These are phyloP conservation scores for Dactylellina drechsleri DNA, from an alignment of 2,329 filamentous ascomycete species.

Conservation along the genomic window DNA sequence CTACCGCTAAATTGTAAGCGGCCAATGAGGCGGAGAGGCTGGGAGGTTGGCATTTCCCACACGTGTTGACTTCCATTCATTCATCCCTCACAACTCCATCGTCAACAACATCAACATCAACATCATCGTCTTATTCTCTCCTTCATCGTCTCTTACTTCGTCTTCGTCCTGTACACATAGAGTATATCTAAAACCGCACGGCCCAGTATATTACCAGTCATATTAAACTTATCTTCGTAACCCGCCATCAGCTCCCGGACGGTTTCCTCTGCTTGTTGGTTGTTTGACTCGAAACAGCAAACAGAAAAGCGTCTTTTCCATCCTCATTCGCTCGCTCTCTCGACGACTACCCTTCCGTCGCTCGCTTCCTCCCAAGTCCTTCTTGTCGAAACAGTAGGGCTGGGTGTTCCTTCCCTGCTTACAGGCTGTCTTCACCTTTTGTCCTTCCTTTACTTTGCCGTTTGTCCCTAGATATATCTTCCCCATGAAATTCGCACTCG, in stretches of 20 bases:
- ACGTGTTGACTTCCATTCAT: conserved; percentile 2
- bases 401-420: conserved; percentile 8
- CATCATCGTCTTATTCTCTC: no score
- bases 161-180: background rate
- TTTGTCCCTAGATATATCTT: conserved; percentile 8
- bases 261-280: conserved; percentile 1
- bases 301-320: conserved; percentile 19
- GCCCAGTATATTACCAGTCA: no score
- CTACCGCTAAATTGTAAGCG: background rate
- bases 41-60: conserved; percentile 11
- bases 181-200: no score
- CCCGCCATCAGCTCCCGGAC: conserved; percentile 12
- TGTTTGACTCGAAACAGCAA: conserved; percentile 15
- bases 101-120: conserved; percentile 6
- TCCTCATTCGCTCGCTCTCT: conserved; percentile 23
- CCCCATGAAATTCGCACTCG: conserved; percentile 13
- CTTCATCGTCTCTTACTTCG: background rate
- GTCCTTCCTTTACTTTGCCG: conserved; percentile 3
- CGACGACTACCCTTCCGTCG: conserved; percentile 13
- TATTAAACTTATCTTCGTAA: no score
- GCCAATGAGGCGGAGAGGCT: conserved; percentile 6
- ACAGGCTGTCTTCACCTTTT: no score
- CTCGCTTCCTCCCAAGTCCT: conserved; percentile 1
- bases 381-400: background rate
- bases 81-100: background rate